Conservation (phyloP, 2,329 filamentous ascomycete genomes). For the Epichloe scottii region DNA sequence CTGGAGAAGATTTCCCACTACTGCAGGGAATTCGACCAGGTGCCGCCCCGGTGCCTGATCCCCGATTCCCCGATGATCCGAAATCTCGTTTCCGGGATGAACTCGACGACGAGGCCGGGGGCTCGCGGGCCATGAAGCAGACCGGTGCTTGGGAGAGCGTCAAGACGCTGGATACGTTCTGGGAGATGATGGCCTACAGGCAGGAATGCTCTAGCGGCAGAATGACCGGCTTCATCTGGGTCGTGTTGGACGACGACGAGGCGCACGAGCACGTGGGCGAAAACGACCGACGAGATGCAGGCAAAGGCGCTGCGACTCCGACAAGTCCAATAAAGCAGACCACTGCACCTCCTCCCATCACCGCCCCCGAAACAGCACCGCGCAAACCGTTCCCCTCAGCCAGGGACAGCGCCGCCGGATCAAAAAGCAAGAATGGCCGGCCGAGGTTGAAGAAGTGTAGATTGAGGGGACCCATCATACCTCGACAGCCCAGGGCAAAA, state of each 20-base stretch:
- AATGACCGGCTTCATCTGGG: slow-evolving; percentile 88
- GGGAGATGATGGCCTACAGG: slow-evolving; percentile 95
- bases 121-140: slow-evolving; percentile 39
- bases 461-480: slow-evolving; percentile 46
- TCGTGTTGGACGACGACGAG: slow-evolving; percentile 56
- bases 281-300: not conserved
- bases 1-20: slow-evolving; percentile 54
- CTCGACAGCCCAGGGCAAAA: slow-evolving; percentile 54
- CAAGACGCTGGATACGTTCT: slow-evolving; percentile 78
- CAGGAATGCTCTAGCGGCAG: slow-evolving; percentile 92
- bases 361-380: slow-evolving; percentile 21
- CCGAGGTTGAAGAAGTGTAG: slow-evolving; percentile 30
- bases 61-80: slow-evolving; percentile 87
- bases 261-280: slow-evolving; percentile 3
- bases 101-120: slow-evolving; percentile 68
- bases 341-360: slow-evolving; percentile 6
- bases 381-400: slow-evolving; percentile 20
- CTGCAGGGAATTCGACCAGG: slow-evolving; percentile 40
- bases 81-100: slow-evolving; percentile 84
- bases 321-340: slow-evolving; percentile 22
- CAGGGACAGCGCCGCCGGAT: slow-evolving; percentile 3
- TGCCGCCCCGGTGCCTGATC: slow-evolving; percentile 72
- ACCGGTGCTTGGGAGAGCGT: slow-evolving; percentile 72
- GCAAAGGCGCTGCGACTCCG: not conserved
- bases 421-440: slow-evolving; percentile 15